A percentile compares a stretch with the other conserved stretches of the same genome.
These are phyloP conservation scores for Sambucus nigra DNA, from an alignment of 129 eudicot genomes.

Conservation along the genomic window DNA sequence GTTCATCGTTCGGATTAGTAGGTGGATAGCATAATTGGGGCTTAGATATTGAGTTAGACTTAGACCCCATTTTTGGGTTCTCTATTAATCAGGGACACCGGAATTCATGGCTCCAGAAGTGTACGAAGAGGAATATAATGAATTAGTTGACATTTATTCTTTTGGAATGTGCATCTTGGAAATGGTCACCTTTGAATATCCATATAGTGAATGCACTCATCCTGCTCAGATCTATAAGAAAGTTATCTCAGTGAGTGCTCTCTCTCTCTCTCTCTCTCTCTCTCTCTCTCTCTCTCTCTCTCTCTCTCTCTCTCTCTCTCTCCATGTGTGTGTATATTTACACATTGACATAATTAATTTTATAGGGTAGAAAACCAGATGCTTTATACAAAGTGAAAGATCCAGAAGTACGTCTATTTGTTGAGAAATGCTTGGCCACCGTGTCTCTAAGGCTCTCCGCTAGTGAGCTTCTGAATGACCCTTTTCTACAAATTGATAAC, in stretches of 20 bases:
- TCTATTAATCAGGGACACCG: conserved; percentile 32
- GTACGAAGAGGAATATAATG: conserved; percentile 45
- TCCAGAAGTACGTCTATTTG: conserved; percentile 31
- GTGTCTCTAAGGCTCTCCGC: conserved; percentile 37
- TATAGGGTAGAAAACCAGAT: conserved; percentile 40
- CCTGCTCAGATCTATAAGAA: conserved; percentile 55
- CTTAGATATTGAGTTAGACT: not conserved
- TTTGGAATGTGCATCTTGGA: conserved; percentile 60
- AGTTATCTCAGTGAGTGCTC: conserved; percentile 36
- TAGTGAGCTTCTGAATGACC: conserved; percentile 33
- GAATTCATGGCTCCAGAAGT: conserved; percentile 54
- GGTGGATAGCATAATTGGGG: not conserved
- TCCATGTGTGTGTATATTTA: too few species aligned
- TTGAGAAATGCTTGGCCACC: conserved; percentile 39
- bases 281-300: not conserved
- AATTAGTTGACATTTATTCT: conserved; percentile 45
- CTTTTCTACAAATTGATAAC: conserved; percentile 25
- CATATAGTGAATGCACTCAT: conserved; percentile 44
- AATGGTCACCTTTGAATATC: conserved; percentile 47
- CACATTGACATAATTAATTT: not conserved
- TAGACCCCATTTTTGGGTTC: not conserved
- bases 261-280: not conserved
- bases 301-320: not conserved
- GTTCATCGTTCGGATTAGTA: not conserved
- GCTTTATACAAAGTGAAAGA: conserved; percentile 38